Base-by-base conservation (phyloP, 2,329 filamentous ascomycete genomes). In the Alternaria longipes region DNA sequence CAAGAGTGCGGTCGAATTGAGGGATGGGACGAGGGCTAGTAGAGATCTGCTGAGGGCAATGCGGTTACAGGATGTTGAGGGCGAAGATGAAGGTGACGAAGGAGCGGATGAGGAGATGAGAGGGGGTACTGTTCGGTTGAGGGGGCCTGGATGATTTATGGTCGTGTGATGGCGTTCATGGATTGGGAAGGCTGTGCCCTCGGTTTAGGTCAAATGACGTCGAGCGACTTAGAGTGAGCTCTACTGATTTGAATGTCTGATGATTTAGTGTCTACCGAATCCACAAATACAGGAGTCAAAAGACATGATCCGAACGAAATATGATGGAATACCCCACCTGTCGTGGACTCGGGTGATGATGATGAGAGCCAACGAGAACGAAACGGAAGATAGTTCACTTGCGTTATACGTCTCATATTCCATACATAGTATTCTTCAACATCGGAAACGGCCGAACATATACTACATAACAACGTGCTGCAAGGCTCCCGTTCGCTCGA, bases 11-110 rank as follows among this genome's bases (percentile, higher is more conserved):
- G 58, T 69, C 34, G 75, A 78, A 50, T 32, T 79, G 18, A 57
- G 72, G 18, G 74, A 77, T 28, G 76, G 74, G 1, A 60, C 73
- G 18, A 56, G 74, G 28, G 72, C 76, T 20, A 64, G 68, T 26
- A 59, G 75, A 22, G 74, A 76, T 56, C 42, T 78, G 51, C 46
- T 79, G n/a, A 64, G 70, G 52, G 70, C 71, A 5, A 76, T 77
- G 74, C 63, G 66, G 45, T 64, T 76, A 60, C 68, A 69, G 36
- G 73, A 74, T 53, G 70, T 70, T 2, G 56, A 54, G n/a, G 67
- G 63, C n/a, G 60, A 50, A 9, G 60, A 52, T 2, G 66, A 47
- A 9, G 58, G 53, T 7, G 53, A 46, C 4, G 52, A 45, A 2
- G 38, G 28, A 4, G 42, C 22, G 8, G 59, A 55, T 22, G 56